Percentiles rank a stretch among this genome's conserved stretches.
These are phyloP conservation scores for Senecio squalidus DNA, from an alignment of 140 eudicot species.

Conservation along the genomic window DNA sequence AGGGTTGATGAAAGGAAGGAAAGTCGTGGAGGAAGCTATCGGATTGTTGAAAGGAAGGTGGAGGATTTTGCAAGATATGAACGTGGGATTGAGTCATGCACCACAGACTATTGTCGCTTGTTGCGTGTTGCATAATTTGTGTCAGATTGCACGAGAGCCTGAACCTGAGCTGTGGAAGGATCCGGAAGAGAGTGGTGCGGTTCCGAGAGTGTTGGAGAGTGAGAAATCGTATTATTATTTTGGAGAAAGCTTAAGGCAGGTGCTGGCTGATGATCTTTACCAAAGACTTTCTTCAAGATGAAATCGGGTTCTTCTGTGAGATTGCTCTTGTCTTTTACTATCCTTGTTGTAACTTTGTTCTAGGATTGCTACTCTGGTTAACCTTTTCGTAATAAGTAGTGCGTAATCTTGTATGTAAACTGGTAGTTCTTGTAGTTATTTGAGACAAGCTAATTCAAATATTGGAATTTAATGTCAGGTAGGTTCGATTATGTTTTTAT, in stretches of 20 bases:
- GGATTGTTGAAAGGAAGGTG: conserved; percentile 91
- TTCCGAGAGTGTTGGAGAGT: conserved; percentile 71
- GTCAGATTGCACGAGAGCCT: conserved; percentile 97
- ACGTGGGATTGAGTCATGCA: conserved; percentile 85
- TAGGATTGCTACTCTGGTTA: conserved; percentile 22
- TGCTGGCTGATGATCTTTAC: conserved; percentile 94
- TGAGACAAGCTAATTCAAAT: conserved; percentile 18
- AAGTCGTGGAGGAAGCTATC: conserved; percentile 75
- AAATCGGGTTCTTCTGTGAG: conserved; percentile 11
- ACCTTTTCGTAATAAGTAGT: conserved; percentile 28
- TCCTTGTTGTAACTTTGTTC: conserved; percentile 24
- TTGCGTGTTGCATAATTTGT: conserved; percentile 92
- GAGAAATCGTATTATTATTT: conserved; percentile 73
- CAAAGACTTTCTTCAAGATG: conserved; percentile 86
- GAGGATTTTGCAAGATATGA: conserved; percentile 91
- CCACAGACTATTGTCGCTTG: conserved; percentile 97
- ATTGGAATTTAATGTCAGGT: not conserved
- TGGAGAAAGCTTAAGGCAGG: conserved; percentile 85
- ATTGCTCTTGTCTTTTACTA: not conserved
- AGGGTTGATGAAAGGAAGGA: conserved; percentile 79
- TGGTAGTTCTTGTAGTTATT: conserved; percentile 23
- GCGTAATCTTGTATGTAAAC: conserved; percentile 12
- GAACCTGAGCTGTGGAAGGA: conserved; percentile 94
- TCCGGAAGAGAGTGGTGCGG: conserved; percentile 73
- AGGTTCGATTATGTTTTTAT: conserved; percentile 6